phyloP scores from a whole-genome alignment of 192 early-diverging fungal genomes.

The Podila epigama region DNA sequence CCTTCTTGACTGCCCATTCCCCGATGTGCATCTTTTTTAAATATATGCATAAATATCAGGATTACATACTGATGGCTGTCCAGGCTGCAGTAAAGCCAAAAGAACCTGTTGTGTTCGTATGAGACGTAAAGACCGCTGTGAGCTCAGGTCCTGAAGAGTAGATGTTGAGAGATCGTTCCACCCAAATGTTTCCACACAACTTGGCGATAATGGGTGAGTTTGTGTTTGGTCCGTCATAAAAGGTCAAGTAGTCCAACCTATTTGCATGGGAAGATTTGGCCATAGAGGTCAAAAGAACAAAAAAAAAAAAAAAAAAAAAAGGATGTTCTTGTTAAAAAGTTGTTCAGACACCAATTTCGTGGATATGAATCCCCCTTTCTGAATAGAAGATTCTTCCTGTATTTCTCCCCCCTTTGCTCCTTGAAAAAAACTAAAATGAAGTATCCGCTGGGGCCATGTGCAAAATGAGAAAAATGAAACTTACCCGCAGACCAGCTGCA shows the following conservation, averaged over 20 bases:
- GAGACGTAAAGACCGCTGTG: conserved; percentile 28
- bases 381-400: too few relatives aligned
- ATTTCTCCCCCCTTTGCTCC: too few relatives aligned
- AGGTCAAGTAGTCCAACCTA: conserved; percentile 43
- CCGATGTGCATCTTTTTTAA: background rate
- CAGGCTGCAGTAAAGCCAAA: conserved; percentile 28
- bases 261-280: background rate
- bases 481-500: conserved; percentile 43
- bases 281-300: background rate
- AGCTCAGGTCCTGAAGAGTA: conserved; percentile 34
- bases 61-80: conserved; percentile 18
- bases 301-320: background rate
- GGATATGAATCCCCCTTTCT: too few relatives aligned
- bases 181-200: conserved; percentile 28
- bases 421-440: too few relatives aligned
- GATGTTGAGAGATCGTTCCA: conserved; percentile 5
- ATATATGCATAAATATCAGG: background rate
- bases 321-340: background rate
- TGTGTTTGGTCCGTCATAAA: conserved; percentile 38
- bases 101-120: conserved; percentile 12
- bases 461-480: background rate
- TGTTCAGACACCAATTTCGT: too few relatives aligned
- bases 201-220: conserved; percentile 31
- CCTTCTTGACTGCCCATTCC: background rate
- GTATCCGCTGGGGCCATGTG: background rate